phyloP scores from a whole-genome alignment of 169 alveolate genomes.

The Blepharisma undulans region DNA sequence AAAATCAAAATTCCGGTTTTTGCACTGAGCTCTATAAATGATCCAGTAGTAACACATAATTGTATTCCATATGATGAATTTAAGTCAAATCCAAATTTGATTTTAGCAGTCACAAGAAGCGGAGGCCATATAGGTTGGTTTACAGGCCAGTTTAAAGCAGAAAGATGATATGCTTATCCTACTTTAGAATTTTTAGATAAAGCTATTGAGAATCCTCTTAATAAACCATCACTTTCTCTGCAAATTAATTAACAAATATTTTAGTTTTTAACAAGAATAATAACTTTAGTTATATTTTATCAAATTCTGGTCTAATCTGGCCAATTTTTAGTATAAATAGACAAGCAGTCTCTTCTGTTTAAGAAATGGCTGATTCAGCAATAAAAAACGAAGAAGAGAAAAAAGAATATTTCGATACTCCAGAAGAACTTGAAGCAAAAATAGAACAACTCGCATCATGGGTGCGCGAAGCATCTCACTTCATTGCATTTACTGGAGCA shows the following conservation, averaged over 20 bases:
- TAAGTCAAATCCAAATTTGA: not conserved
- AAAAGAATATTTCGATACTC: constrained; percentile 78
- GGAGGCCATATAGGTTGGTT: constrained; percentile 47
- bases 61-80: constrained; percentile 42
- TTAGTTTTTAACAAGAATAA: not conserved
- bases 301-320: not conserved
- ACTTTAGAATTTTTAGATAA: constrained; percentile 44
- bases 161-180: constrained; percentile 30
- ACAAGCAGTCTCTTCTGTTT: not conserved
- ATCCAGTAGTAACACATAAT: constrained; percentile 7
- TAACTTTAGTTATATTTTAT: not conserved
- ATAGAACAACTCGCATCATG: constrained; percentile 57
- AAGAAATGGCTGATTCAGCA: constrained; percentile 30
- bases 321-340: not conserved
- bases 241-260: not conserved
- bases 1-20: constrained; percentile 18
- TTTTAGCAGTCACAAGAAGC: not conserved
- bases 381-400: constrained; percentile 61
- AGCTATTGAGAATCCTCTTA: not conserved
- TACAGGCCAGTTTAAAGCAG: not conserved
- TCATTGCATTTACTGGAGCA: constrained; percentile 85
- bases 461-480: constrained; percentile 65
- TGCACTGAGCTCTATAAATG: constrained; percentile 30
- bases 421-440: constrained; percentile 75
- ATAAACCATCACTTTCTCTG: not conserved